A percentile compares a stretch with the other conserved stretches of the same genome.
phyloP scores from a whole-genome alignment of 495 filamentous ascomycete species.

The Jackrogersella multiformis region DNA sequence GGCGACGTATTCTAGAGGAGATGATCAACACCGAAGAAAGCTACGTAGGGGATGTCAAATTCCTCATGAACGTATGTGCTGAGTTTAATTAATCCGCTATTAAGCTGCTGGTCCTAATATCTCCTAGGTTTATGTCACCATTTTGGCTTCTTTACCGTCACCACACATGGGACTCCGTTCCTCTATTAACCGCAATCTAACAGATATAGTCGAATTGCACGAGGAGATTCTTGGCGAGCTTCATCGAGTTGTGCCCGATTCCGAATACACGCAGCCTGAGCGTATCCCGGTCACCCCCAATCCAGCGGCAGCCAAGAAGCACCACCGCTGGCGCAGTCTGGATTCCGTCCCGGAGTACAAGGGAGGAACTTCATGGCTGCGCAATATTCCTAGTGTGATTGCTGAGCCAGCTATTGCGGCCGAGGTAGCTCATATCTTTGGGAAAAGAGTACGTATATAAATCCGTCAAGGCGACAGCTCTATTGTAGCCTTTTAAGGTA shows the following conservation, averaged over 20 bases:
- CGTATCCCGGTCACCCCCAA: constrained; percentile 34
- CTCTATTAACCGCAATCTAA: constrained; percentile 72
- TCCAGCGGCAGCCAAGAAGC: constrained; percentile 46
- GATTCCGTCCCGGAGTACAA: constrained; percentile 66
- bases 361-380: constrained; percentile 52
- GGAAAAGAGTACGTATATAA: constrained; percentile 67
- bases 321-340: constrained; percentile 67
- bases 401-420: constrained; percentile 77
- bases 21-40: constrained; percentile 85
- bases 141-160: constrained; percentile 68
- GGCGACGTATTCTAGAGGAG: constrained; percentile 83
- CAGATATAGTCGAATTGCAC: constrained; percentile 75
- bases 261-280: constrained; percentile 66
- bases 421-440: constrained; percentile 80
- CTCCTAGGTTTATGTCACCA: constrained; percentile 71
- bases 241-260: constrained; percentile 67
- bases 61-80: constrained; percentile 78
- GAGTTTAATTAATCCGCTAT: neutral
- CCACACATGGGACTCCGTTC: constrained; percentile 63
- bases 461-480: neutral
- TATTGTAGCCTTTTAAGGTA: neutral
- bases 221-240: constrained; percentile 74
- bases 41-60: constrained; percentile 86
- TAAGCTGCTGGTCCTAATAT: constrained; percentile 6
- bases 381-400: constrained; percentile 60